Conservation (phyloP, 257 asterid genomes). For the Cordia subcordata region DNA sequence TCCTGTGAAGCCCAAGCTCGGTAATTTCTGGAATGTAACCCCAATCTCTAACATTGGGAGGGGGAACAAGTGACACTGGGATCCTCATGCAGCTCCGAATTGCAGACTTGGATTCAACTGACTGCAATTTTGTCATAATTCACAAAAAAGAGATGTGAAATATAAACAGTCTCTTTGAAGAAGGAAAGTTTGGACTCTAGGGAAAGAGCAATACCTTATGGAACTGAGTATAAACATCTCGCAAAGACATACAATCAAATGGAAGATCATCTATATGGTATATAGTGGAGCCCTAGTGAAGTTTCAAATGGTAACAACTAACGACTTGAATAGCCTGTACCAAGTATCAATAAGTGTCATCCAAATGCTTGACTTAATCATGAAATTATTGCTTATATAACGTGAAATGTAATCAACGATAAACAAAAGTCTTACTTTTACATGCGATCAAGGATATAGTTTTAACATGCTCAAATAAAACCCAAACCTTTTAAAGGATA, state of each 20-base stretch:
- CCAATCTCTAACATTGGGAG: conserved; percentile 72
- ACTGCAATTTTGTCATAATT: conserved; percentile 41
- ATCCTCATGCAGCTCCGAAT: conserved; percentile 61
- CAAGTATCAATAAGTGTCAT: background rate
- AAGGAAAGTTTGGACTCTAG: background rate
- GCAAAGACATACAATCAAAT: conserved; percentile 53
- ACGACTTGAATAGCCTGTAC: background rate
- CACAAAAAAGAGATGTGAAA: conserved; percentile 3
- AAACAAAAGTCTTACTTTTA: background rate
- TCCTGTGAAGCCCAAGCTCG: conserved; percentile 52
- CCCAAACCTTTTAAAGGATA: too few relatives aligned
- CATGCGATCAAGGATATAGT: too few relatives aligned
- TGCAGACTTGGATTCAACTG: conserved; percentile 66
- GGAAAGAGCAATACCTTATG: conserved; percentile 66
- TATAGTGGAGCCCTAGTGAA: conserved; percentile 80
- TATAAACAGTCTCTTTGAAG: conserved; percentile 11
- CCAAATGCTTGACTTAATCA: background rate
- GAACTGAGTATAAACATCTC: conserved; percentile 82
- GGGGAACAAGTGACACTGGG: conserved; percentile 72
- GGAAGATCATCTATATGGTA: conserved; percentile 92
- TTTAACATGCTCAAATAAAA: background rate
- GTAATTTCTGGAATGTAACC: conserved; percentile 68
- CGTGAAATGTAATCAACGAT: background rate
- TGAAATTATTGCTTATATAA: background rate
- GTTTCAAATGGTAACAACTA: conserved; percentile 40